A percentile compares a stretch with the other conserved stretches of the same genome.
These are phyloP conservation scores for Kurtzmaniella quercitrusa DNA, from an alignment of 1,139 yeast genomes.

Conservation along the genomic window DNA sequence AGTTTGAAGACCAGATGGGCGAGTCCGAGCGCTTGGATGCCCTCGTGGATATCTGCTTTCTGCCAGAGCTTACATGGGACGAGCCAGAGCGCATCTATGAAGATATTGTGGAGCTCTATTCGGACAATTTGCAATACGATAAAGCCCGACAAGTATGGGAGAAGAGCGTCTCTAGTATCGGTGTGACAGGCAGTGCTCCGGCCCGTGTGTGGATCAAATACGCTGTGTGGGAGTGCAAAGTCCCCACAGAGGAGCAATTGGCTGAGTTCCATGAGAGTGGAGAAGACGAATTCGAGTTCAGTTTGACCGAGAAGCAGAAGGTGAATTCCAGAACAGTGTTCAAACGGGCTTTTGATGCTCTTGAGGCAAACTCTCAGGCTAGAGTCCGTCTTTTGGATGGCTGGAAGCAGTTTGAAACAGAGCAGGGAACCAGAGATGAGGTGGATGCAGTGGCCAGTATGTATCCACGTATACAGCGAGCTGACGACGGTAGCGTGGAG, in stretches of 20 bases:
- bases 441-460: slow-evolving; percentile 24
- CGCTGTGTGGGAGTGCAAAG: slow-evolving; percentile 69
- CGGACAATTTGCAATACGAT: slow-evolving; percentile 54
- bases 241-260: slow-evolving; percentile 56
- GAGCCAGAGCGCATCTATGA: slow-evolving; percentile 34
- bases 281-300: slow-evolving; percentile 47
- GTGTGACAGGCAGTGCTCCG: slow-evolving; percentile 9
- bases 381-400: slow-evolving; percentile 59
- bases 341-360: slow-evolving; percentile 36
- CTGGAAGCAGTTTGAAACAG: slow-evolving; percentile 59
- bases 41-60: slow-evolving; percentile 51
- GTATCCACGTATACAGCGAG: background rate
- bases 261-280: slow-evolving; percentile 33
- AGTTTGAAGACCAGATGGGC: slow-evolving; percentile 64
- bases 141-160: slow-evolving; percentile 50
- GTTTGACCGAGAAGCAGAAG: slow-evolving; percentile 49
- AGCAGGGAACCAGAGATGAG: slow-evolving; percentile 51
- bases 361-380: slow-evolving; percentile 33
- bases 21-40: slow-evolving; percentile 67
- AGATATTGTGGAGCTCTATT: slow-evolving; percentile 53
- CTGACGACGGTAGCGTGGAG: slow-evolving; percentile 26
- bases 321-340: slow-evolving; percentile 52
- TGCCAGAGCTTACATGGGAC: slow-evolving; percentile 11
- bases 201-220: slow-evolving; percentile 59
- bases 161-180: slow-evolving; percentile 16